A percentile compares a stretch with the other conserved stretches of the same genome.
Conservation (phyloP, 2,329 filamentous ascomycete genomes). For the Nemania serpens region DNA sequence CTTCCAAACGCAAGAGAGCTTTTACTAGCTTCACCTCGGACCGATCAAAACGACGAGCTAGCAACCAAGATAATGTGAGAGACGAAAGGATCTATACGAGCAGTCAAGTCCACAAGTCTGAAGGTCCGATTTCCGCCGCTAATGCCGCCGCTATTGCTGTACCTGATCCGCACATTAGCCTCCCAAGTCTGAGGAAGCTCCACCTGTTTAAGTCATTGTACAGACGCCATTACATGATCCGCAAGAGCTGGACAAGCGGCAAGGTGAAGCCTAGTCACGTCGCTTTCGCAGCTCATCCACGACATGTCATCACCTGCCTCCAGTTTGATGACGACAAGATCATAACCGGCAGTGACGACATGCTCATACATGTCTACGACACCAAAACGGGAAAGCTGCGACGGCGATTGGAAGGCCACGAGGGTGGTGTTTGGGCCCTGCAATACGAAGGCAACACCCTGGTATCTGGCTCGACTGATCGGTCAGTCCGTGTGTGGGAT, state of each 20-base stretch:
- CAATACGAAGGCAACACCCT: conserved; percentile 95
- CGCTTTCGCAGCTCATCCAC: conserved; percentile 93
- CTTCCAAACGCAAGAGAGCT: conserved; percentile 62
- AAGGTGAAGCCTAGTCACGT: conserved; percentile 86
- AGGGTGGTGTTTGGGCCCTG: conserved; percentile 96
- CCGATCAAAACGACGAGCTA: conserved; percentile 59
- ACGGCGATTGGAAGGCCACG: conserved; percentile 86
- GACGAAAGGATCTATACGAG: conserved; percentile 49
- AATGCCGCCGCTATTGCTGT: conserved; percentile 82
- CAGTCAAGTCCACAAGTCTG: conserved; percentile 61
- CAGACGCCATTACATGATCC: conserved; percentile 87
- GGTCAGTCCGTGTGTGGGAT: conserved; percentile 99
- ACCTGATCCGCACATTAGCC: conserved; percentile 78
- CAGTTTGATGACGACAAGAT: conserved; percentile 99
- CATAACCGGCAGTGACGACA: conserved; percentile 95
- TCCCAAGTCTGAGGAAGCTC: conserved; percentile 78
- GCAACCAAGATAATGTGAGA: conserved; percentile 52
- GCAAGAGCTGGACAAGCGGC: conserved; percentile 88
- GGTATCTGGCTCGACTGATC: conserved; percentile 94
- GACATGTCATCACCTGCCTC: conserved; percentile 95
- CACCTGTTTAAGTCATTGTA: conserved; percentile 98
- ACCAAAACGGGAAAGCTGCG: conserved; percentile 89
- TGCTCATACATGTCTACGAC: conserved; percentile 96
- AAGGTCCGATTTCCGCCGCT: conserved; percentile 85
- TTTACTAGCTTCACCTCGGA: conserved; percentile 53